phyloP scores from a whole-genome alignment of 1,139 yeast species.

The Kodamaea plutei region DNA sequence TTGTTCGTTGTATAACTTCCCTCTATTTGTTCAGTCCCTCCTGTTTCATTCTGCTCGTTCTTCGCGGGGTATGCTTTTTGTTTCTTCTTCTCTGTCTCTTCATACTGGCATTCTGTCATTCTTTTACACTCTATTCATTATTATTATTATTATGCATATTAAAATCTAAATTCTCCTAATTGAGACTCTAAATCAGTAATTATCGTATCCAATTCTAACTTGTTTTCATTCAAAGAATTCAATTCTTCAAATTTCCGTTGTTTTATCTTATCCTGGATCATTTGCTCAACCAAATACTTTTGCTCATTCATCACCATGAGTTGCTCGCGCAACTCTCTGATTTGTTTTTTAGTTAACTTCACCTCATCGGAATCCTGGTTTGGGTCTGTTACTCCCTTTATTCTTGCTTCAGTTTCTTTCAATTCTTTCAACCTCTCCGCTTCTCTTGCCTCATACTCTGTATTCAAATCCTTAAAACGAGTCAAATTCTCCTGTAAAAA shows the following conservation, averaged over 20 bases:
- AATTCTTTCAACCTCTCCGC: slow-evolving; percentile 7
- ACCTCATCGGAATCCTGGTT: slow-evolving; percentile 2
- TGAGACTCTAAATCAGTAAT: slow-evolving; percentile 46
- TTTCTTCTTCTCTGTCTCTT: background rate
- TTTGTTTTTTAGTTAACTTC: slow-evolving; percentile 42
- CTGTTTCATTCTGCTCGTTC: background rate
- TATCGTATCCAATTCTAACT: slow-evolving; percentile 53
- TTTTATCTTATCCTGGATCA: slow-evolving; percentile 58
- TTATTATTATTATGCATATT: slow-evolving; percentile 3
- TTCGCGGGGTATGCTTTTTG: too few relatives aligned
- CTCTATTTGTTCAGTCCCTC: background rate
- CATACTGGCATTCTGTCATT: background rate
- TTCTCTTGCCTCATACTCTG: slow-evolving; percentile 23
- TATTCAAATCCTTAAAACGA: slow-evolving; percentile 27
- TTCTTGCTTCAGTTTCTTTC: slow-evolving; percentile 1
- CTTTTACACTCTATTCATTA: too few relatives aligned
- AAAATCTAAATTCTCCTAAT: slow-evolving; percentile 67
- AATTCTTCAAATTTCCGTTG: slow-evolving; percentile 78
- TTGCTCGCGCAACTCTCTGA: slow-evolving; percentile 63
- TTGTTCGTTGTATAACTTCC: too few relatives aligned
- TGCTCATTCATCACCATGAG: slow-evolving; percentile 88
- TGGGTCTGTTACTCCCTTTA: too few relatives aligned
- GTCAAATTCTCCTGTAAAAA: slow-evolving; percentile 35
- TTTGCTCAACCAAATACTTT: slow-evolving; percentile 59
- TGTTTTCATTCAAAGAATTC: slow-evolving; percentile 53